Evolutionary conservation across 176 grass and related monocot genomes (phyloP), one percentile per base, ranked within the genome.

Genomic region (Carex kokanica): DNA sequence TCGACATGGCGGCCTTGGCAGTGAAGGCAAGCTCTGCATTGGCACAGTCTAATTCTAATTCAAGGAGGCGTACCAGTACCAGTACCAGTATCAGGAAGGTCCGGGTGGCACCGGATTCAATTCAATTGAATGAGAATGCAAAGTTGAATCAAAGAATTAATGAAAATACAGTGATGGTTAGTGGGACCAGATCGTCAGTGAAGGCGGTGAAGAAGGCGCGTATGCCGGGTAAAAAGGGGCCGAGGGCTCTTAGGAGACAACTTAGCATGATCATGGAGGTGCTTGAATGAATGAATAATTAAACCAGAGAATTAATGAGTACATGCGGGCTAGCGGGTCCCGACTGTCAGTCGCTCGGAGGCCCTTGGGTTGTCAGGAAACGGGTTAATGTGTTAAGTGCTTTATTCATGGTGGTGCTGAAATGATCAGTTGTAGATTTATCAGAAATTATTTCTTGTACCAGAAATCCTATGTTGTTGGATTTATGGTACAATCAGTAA

Each of bases 1-100:
- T 68, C 36, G 88, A 91, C 60, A 94, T 94, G 92, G 89, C 83
- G 0, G 80, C 84, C 27, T 66, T 91, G 0, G 92, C 92, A 11
- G 85, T 85, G 36, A 91, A 87, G 36, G 90, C 92, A 17, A 94
- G 75, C 78, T 2, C 84, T 0, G 92, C 89, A 14, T 60, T 94
- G 43, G 75, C 75, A 1, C 29, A 51, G 7, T 38, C 36, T 38
- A 38, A 38, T 38, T 74, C 71, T 15, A 21, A 29, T 32, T 24
- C 17, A 2, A 72, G 24, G 3, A 79, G 12, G n/a, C 78, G 18
- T 60, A 80, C 74, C 16, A 49, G 18, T 53, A 80, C 74, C 16
- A 36, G 81, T 13, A 29, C 15, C 4, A 43, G 23, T 17, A 16
- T 2, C 14, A 85, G 81, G 85, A 83, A 29, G 78, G 55, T 86